Base-by-base conservation (phyloP, 495 filamentous ascomycete species). In the Daldinia bambusicola region DNA sequence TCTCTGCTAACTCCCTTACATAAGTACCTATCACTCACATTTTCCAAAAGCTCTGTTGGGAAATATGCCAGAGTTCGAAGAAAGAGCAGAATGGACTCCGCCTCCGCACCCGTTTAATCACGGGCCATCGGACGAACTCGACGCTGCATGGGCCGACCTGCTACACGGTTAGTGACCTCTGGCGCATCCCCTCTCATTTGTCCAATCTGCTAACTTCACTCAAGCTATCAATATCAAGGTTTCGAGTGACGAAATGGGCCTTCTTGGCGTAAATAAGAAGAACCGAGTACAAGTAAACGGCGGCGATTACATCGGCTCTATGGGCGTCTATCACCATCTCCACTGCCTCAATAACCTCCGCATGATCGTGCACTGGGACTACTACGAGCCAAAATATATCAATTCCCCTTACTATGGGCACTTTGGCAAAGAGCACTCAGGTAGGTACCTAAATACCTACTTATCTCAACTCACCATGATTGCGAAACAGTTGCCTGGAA, bases 261-360 rank as follows among this genome's bases (percentile, higher is more conserved):
- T 34, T 10, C 37, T 75, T 16, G 63, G 56, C 0, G 66, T 73
- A 32, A 75, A 74, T 52, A 72, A 62, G 43, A 70, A 51, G 2
- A 74, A 77, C 20, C 69, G 75, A 9, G 66, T 64, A 26, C 72
- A 72, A 20, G 61, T 72, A 8, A 71, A 74, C 31, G 74, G 69
- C 9, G 76, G 75, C n/a, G 58, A 74, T 45, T 77, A 77, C 60
- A 45, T 75, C 6, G 77, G 65, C 5, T 74, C 67, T 26, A 36
- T 80, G 41, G 75, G 76, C 14, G 77, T 79, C 14, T 75, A 73
- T 41, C 78, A 80, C 57, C 67, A 77, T 41, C 37, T 80, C 2
- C 78, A 80, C 59, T 80, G 78, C 40, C 34, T 78, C 26, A 73
- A 72, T 9, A 70, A 64, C 40, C 52, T 75, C 0, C 69, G 74